Base-by-base conservation (phyloP, 176 grass and related monocot genomes). In the Aegilops tauschii region DNA sequence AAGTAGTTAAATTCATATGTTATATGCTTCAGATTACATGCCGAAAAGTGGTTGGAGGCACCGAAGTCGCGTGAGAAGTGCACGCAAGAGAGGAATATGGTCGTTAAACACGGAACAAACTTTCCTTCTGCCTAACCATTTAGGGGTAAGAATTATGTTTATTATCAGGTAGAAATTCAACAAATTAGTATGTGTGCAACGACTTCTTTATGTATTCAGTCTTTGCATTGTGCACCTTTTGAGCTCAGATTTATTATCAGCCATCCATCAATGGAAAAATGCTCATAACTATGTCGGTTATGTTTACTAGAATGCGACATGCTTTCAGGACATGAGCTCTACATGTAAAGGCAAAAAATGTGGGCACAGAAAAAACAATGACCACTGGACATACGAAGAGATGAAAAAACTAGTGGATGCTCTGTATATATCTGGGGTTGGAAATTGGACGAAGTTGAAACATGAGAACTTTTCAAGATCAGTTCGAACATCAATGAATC, bases 331-430 rank as follows among this genome's bases (percentile, higher is more conserved):
- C 25, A 32, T 13, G 2, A 12, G 25, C 31, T 80, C 20, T 27
- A 4, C 8, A 45, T 68, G 12, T 73, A 17, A 29, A 20, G 27
- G 5, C 8, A 4, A 9, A 12, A 27, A 61, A 59, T 3, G 0
- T 32, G 59, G 8, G 78, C 6, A 4, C 0, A 69, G 86, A 32
- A 88, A 39, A 84, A 88, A 88, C 40, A 84, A 88, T 5, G 23
- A 61, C 16, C 75, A 11, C 3, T 84, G 87, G 87, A 80, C 76
- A 31, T 16, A 6, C 1, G 1, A 80, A 52, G 87, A 88, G 69
- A 81, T 88, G 74, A 58, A 78, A 39, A 12, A 3, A 67, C 61
- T 87, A 3, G 45, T 82, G 20, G 0, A 54, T 1, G 80, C 45
- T 42, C 3, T 88, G 56, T 69, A 29, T 9, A 10, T 37, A 35